Conservation (phyloP, 2,329 filamentous ascomycete species). For the Davidsoniella virescens region DNA sequence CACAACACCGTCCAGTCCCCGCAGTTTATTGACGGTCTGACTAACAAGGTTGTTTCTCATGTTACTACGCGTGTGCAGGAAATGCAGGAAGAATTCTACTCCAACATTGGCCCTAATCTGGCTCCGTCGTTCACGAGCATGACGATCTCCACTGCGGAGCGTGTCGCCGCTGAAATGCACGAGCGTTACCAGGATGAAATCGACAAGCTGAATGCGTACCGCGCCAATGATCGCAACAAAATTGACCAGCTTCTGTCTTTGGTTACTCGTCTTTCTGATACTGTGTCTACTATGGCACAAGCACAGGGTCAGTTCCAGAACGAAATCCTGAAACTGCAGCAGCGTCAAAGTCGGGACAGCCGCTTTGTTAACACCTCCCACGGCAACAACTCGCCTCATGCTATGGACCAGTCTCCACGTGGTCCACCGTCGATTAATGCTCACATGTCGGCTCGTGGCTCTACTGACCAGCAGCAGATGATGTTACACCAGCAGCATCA, state of each 20-base stretch:
- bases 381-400: slow-evolving; percentile 12
- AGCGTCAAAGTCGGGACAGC: slow-evolving; percentile 12
- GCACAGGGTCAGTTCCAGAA: slow-evolving; percentile 54
- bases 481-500: slow-evolving; percentile 21
- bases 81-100: slow-evolving; percentile 53
- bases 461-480: slow-evolving; percentile 17
- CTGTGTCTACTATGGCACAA: slow-evolving; percentile 51
- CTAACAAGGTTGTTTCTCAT: slow-evolving; percentile 14
- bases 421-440: slow-evolving; percentile 15
- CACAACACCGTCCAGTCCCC: slow-evolving; percentile 55
- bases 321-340: slow-evolving; percentile 40
- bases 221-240: slow-evolving; percentile 40
- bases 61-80: slow-evolving; percentile 50
- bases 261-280: slow-evolving; percentile 49
- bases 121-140: slow-evolving; percentile 49
- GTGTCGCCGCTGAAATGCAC: slow-evolving; percentile 52
- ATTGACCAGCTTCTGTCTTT: slow-evolving; percentile 56
- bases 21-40: slow-evolving; percentile 53
- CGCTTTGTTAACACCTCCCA: slow-evolving; percentile 11
- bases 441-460: slow-evolving; percentile 12
- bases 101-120: slow-evolving; percentile 45
- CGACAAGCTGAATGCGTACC: slow-evolving; percentile 33
- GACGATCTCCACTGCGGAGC: slow-evolving; percentile 49
- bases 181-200: slow-evolving; percentile 38
- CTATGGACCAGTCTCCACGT: slow-evolving; percentile 12